Percentiles rank a stretch among this genome's conserved stretches.
Conservation (phyloP, 768 basidiomycete species). For the Suillus paluster region DNA sequence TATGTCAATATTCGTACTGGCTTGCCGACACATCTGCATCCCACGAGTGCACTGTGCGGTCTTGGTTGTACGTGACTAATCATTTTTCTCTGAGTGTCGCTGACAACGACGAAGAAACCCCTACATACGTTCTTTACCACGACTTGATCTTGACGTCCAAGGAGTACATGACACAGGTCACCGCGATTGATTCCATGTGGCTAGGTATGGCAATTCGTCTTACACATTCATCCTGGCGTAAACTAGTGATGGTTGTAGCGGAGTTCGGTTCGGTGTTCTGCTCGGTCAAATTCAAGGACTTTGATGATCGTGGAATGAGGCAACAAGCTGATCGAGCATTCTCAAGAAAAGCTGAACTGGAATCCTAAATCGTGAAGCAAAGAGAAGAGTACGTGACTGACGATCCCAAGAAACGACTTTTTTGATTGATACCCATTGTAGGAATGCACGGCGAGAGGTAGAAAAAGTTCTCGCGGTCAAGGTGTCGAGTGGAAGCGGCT, state of each 20-base stretch:
- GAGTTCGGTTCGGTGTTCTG: constrained; percentile 97
- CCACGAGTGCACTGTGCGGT: constrained; percentile 95
- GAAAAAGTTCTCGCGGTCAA: constrained; percentile 64
- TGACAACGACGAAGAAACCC: constrained; percentile 66
- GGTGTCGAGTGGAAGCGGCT: constrained; percentile 52
- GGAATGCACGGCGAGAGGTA: constrained; percentile 63
- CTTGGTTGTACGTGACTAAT: constrained; percentile 75
- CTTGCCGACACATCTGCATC: constrained; percentile 93
- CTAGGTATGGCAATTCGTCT: constrained; percentile 59
- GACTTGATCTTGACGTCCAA: constrained; percentile 95
- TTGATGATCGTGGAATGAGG: constrained; percentile 83
- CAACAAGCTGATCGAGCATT: constrained; percentile 87
- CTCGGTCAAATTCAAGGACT: constrained; percentile 97
- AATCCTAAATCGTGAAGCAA: constrained; percentile 87
- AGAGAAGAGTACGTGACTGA: constrained; percentile 60
- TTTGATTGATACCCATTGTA: constrained; percentile 30
- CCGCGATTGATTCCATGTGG: constrained; percentile 97
- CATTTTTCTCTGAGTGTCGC: constrained; percentile 3
- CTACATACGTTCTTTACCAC: constrained; percentile 96
- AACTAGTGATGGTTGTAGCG: constrained; percentile 50
- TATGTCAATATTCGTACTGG: constrained; percentile 97
- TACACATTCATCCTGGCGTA: constrained; percentile 1
- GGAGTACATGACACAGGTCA: constrained; percentile 99
- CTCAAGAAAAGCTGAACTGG: constrained; percentile 87
- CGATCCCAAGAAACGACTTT: not conserved